Conservation (phyloP, 2,329 filamentous ascomycete species). For the Trichoderma simmonsii region DNA sequence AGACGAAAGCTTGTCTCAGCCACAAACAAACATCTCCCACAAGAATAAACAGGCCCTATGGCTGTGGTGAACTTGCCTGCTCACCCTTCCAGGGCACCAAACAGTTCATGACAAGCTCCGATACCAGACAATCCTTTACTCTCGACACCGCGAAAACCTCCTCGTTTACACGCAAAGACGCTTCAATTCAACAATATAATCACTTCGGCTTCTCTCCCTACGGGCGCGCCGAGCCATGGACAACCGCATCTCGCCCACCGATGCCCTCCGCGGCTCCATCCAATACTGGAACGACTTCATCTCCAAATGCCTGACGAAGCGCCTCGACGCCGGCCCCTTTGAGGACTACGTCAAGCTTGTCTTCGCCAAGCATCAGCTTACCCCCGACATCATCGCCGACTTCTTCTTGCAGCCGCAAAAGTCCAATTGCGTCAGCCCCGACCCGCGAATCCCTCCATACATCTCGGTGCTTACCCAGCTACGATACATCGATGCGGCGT, state of each 20-base stretch:
- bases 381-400: conserved; percentile 51
- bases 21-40: background rate
- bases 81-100: background rate
- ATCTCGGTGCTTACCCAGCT: conserved; percentile 53
- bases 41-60: background rate
- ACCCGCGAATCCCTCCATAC: conserved; percentile 59
- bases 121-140: background rate
- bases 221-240: conserved; percentile 27
- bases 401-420: conserved; percentile 55
- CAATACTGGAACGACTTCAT: conserved; percentile 52
- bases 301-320: conserved; percentile 45
- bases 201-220: too few species aligned
- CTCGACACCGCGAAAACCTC: background rate
- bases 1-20: background rate
- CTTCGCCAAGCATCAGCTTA: conserved; percentile 50
- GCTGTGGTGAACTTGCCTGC: background rate
- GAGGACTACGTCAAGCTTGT: conserved; percentile 49
- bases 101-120: background rate
- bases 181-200: background rate
- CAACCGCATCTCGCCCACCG: conserved; percentile 22
- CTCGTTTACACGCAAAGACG: background rate
- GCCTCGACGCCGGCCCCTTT: conserved; percentile 54
- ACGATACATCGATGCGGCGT: conserved; percentile 51
- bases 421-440: conserved; percentile 48
- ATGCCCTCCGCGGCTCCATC: conserved; percentile 30